Evolutionary conservation across 192 early-diverging fungal species (phyloP), one percentile per base, ranked within the genome.

Genomic region (Piromyces sp.): DNA sequence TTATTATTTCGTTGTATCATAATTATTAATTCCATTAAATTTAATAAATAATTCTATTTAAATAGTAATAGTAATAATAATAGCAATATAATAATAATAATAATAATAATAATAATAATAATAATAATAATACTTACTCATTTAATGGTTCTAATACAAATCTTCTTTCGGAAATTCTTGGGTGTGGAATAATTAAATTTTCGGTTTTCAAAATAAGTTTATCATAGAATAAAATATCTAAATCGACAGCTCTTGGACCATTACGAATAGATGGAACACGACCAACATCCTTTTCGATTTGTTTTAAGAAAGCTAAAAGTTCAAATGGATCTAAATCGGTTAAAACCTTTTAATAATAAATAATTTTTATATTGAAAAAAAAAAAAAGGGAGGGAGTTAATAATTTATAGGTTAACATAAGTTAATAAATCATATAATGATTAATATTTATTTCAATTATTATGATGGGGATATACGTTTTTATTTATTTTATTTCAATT

Each of bases 171-270:
- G 92, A 90, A 80, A 98, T 90, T 11, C 89, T 86, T 6, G 91
- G 88, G 88, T 99, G 98, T 40, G 98, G 98, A 38, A 99, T 96
- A 14, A 89, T 93, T 81, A 99, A 87, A 14, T 79, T 79, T 22
- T 90, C 87, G 15, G 86, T 89, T 6, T 92, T 85, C 81, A 96
- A 87, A 38, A 94, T 89, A 68, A 93, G 80, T 79, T 90, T 87
- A 82, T 96, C 94, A 85, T 94, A 99, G 83, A 95, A 94, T n/a
- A 99, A 84, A 82, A 99, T 98, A 83, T 99, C 98, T 15, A 98
- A 89, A 84, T 99, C 98, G 78, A 99, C 95, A 12, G 93, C 91
- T 14, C 98, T 91, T 78, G 97, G 98, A 7, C 96, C 97, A 85
- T 96, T 94, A 58, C 92, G 88, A 79, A 89, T 87, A 17, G 87